These are phyloP conservation scores for Boletus coccyginus DNA, from an alignment of 768 basidiomycete species.

Conservation along the genomic window DNA sequence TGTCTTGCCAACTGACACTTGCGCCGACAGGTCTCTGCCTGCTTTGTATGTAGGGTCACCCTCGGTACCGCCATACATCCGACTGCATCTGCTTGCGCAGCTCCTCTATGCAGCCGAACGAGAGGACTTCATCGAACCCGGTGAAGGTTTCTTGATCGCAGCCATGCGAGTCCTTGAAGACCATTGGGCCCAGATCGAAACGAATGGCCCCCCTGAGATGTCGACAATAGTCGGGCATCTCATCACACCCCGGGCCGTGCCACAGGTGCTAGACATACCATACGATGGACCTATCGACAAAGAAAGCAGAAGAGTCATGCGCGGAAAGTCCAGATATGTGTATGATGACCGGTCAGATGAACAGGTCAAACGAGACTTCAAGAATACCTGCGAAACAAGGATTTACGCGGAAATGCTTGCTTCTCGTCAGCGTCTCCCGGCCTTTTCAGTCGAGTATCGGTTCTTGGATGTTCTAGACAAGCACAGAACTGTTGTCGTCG, in stretches of 20 bases:
- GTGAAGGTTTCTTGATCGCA: slow-evolving; percentile 72
- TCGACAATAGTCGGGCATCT: slow-evolving; percentile 52
- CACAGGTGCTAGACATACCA: slow-evolving; percentile 15
- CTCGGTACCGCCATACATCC: slow-evolving; percentile 73
- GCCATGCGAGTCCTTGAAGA: slow-evolving; percentile 69
- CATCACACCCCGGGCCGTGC: slow-evolving; percentile 10
- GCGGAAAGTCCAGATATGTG: not conserved
- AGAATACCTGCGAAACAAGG: slow-evolving; percentile 38
- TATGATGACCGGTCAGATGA: slow-evolving; percentile 45
- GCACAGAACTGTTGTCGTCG: slow-evolving; percentile 74
- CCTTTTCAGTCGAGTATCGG: slow-evolving; percentile 61
- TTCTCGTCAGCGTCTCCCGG: slow-evolving; percentile 65
- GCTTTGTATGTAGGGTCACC: slow-evolving; percentile 75
- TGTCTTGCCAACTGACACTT: slow-evolving; percentile 42
- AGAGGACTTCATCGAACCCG: slow-evolving; percentile 56
- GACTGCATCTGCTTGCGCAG: slow-evolving; percentile 73
- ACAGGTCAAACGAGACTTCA: slow-evolving; percentile 54
- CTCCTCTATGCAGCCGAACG: slow-evolving; percentile 56
- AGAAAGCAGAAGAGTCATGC: not conserved
- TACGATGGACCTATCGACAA: not conserved
- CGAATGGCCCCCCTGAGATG: slow-evolving; percentile 74
- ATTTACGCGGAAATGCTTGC: slow-evolving; percentile 58
- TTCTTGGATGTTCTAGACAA: slow-evolving; percentile 58
- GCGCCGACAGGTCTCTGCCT: slow-evolving; percentile 47
- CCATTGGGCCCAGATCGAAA: slow-evolving; percentile 63